A percentile compares a stretch with the other conserved stretches of the same genome.
Evolutionary conservation across 2,329 filamentous ascomycete genomes (phyloP).

Genomic region (Colletotrichum aenigma): DNA sequence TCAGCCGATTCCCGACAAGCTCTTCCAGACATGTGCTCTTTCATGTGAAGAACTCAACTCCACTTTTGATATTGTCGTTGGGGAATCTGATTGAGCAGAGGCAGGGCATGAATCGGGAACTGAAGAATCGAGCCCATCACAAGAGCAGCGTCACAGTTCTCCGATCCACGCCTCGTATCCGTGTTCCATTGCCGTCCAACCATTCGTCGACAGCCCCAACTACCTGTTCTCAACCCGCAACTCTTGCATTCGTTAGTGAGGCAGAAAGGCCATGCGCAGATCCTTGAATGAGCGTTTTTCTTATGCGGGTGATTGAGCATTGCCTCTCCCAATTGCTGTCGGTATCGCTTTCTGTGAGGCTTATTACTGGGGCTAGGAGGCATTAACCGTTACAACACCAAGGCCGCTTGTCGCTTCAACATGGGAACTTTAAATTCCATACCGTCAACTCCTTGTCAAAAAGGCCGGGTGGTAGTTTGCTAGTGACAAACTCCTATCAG

Average conservation of each 20-base stretch:
- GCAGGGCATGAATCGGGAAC: neutral
- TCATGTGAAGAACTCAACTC: constrained; percentile 16
- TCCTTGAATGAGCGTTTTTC: neutral
- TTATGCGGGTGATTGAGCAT: neutral
- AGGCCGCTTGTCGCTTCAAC: neutral
- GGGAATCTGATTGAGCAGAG: constrained; percentile 8
- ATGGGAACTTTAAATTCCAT: neutral
- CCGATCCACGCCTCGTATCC: constrained; percentile 10
- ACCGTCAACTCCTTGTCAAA: neutral
- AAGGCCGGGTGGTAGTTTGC: neutral
- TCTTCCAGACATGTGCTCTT: neutral
- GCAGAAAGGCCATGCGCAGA: neutral
- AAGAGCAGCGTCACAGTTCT: neutral
- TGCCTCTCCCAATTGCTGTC: neutral
- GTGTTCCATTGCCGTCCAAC: constrained; percentile 2
- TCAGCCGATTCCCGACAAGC: constrained; percentile 15
- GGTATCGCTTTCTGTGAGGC: neutral
- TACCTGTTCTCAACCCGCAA: neutral
- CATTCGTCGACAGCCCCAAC: neutral
- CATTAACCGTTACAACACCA: neutral
- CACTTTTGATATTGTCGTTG: constrained; percentile 17
- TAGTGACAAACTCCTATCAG: neutral
- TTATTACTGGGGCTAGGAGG: neutral
- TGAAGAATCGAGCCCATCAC: neutral
- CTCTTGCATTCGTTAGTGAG: neutral